Evolutionary conservation across 345 rosid species (phyloP).

Genomic region (Populus davidiana): DNA sequence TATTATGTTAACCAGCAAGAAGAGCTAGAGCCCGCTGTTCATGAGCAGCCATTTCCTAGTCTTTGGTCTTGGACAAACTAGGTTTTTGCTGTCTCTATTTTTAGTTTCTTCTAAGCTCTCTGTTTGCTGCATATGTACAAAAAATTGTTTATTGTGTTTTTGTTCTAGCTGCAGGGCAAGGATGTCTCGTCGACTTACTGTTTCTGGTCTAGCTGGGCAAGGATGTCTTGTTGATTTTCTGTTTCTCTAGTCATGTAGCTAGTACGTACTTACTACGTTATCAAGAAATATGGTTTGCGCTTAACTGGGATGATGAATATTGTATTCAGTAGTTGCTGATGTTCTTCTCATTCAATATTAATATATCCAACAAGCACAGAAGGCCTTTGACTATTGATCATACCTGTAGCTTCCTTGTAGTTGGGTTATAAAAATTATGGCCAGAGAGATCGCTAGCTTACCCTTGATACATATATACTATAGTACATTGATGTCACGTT

Average conservation of each 20-base stretch:
- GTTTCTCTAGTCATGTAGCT: background rate
- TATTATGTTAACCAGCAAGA: background rate
- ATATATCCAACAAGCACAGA: no score
- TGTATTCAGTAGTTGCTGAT: background rate
- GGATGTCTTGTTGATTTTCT: background rate
- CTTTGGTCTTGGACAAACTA: conserved; percentile 23
- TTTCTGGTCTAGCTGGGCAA: background rate
- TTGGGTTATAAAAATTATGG: no score
- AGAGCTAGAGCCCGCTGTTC: background rate
- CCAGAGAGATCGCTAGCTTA: background rate
- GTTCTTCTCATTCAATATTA: background rate
- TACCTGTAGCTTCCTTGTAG: background rate
- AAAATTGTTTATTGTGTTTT: background rate
- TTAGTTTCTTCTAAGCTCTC: background rate
- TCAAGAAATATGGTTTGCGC: background rate
- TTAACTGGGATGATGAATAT: background rate
- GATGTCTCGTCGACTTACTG: background rate
- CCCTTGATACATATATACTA: background rate
- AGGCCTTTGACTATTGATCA: no score
- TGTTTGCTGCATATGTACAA: background rate
- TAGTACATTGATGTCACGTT: no score
- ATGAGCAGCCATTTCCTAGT: conserved; percentile 3
- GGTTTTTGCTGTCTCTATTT: background rate
- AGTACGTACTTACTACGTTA: background rate
- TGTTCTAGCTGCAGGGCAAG: background rate